A percentile compares a stretch with the other conserved stretches of the same genome.
These are phyloP conservation scores for Fusarium oxysporum DNA, from an alignment of 2,329 filamentous ascomycete genomes.

Conservation along the genomic window DNA sequence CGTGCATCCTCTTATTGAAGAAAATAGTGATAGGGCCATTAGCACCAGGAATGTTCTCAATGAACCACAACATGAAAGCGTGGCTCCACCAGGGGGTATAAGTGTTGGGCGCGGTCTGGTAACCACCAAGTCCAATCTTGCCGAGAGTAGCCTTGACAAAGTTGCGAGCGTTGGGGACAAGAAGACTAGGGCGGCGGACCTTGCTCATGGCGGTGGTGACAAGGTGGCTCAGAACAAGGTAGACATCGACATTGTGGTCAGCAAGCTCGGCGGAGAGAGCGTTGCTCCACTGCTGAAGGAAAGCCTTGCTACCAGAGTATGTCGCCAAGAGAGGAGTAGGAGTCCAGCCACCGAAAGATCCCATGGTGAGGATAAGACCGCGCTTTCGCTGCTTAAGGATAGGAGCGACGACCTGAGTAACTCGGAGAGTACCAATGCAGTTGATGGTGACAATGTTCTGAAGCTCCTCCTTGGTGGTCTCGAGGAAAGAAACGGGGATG, in stretches of 20 bases:
- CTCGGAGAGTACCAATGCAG: constrained; percentile 87
- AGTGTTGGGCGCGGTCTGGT: constrained; percentile 82
- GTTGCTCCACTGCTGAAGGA: constrained; percentile 95
- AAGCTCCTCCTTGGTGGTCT: constrained; percentile 83
- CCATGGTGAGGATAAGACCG: constrained; percentile 96
- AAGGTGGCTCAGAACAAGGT: constrained; percentile 91
- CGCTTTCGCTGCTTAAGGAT: constrained; percentile 85
- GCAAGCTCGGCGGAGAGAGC: constrained; percentile 86
- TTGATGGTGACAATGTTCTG: constrained; percentile 95
- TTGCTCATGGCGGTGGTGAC: constrained; percentile 98
- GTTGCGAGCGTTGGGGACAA: constrained; percentile 83
- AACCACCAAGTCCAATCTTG: constrained; percentile 85
- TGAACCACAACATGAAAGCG: constrained; percentile 85
- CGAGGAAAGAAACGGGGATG: constrained; percentile 89
- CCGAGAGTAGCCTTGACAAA: constrained; percentile 84
- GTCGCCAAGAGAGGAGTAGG: constrained; percentile 94
- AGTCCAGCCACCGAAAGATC: constrained; percentile 92
- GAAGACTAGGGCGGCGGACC: constrained; percentile 79
- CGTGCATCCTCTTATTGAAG: constrained; percentile 76
- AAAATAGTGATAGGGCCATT: constrained; percentile 60
- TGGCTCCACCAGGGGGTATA: constrained; percentile 96
- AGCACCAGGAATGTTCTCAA: constrained; percentile 69
- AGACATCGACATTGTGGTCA: constrained; percentile 84
- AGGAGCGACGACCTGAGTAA: constrained; percentile 86
- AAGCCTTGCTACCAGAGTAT: constrained; percentile 97